phyloP scores from a whole-genome alignment of 2,329 filamentous ascomycete species.

The Fusarium sp. region DNA sequence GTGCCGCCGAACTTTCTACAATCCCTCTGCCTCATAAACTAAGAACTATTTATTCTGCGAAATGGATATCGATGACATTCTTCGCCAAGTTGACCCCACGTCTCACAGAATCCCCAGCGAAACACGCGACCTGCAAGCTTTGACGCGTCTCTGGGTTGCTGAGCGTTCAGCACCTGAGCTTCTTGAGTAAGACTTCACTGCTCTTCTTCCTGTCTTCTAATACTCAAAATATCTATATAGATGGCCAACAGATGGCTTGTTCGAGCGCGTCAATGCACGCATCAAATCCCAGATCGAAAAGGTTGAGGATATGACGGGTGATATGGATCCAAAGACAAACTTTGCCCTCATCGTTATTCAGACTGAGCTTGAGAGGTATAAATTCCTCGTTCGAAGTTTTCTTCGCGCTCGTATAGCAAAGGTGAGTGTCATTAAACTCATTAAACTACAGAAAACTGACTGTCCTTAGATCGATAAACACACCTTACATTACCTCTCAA shows the following conservation, averaged over 20 bases:
- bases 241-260: conserved; percentile 75
- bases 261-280: conserved; percentile 82
- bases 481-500: conserved; percentile 76
- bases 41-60: no score
- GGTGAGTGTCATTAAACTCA: conserved; percentile 56
- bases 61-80: conserved; percentile 86
- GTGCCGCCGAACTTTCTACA: not conserved
- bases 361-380: conserved; percentile 94
- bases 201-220: not conserved
- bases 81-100: conserved; percentile 75
- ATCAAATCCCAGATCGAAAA: conserved; percentile 76
- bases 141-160: conserved; percentile 93
- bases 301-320: conserved; percentile 80
- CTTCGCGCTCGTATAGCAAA: conserved; percentile 88
- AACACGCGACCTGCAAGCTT: conserved; percentile 81
- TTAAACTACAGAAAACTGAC: not conserved
- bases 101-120: conserved; percentile 64
- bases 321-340: conserved; percentile 90
- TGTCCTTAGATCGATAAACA: conserved; percentile 76
- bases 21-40: not conserved
- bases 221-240: conserved; percentile 57
- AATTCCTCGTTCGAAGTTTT: conserved; percentile 87
- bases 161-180: conserved; percentile 91
- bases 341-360: conserved; percentile 95
- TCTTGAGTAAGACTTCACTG: conserved; percentile 67